A percentile compares a stretch with the other conserved stretches of the same genome.
Conservation (phyloP, 371 early-diverging fungal species). For the Mucor irregularis region DNA sequence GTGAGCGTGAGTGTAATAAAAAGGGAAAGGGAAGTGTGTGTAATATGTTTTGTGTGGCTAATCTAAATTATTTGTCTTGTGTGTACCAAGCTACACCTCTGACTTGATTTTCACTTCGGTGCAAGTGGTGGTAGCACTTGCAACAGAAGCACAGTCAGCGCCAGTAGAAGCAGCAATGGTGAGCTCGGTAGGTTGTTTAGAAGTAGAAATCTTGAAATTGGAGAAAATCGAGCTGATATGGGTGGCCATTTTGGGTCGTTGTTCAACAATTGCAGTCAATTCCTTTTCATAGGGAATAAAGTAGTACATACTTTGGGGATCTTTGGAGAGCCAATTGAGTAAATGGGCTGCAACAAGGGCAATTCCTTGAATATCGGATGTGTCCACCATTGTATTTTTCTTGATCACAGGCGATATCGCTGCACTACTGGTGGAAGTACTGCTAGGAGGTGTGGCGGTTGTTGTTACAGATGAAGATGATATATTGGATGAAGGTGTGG, state of each 20-base stretch:
- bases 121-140: no score
- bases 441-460: background rate
- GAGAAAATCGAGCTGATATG: conserved; percentile 29
- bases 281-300: conserved; percentile 65
- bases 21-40: no score
- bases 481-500: conserved; percentile 22
- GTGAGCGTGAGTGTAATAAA: no score
- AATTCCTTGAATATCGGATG: conserved; percentile 52
- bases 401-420: background rate
- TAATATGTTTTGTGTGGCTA: no score
- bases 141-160: no score
- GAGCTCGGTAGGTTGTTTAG: no score
- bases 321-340: conserved; percentile 65
- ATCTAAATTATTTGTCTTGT: no score
- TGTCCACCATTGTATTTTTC: background rate
- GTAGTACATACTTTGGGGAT: conserved; percentile 50
- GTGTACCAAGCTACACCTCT: no score
- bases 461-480: conserved; percentile 11
- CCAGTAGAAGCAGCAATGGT: no score
- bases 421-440: no score
- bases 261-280: conserved; percentile 33
- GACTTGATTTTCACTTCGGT: no score
- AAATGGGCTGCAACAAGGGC: conserved; percentile 69
- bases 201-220: conserved; percentile 14
- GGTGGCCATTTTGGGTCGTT: conserved; percentile 37